phyloP scores from a whole-genome alignment of 352 stramenopile genomes.

The Phytophthora boehmeriae region DNA sequence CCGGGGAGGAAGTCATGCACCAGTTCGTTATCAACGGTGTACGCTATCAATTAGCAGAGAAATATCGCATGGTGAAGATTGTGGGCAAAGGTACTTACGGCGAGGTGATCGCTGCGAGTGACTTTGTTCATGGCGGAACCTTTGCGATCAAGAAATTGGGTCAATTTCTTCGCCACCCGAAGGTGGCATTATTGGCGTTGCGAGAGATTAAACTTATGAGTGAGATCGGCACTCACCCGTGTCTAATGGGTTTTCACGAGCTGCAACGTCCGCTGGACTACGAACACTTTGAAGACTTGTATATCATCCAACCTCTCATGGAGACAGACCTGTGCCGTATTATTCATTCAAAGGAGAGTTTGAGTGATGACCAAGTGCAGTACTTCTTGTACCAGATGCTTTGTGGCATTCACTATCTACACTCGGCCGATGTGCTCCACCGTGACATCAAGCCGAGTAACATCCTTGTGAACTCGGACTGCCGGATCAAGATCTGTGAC shows the following conservation, averaged over 20 bases:
- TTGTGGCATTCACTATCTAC: conserved; percentile 95
- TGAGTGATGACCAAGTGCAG: conserved; percentile 95
- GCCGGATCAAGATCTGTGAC: conserved; percentile 87
- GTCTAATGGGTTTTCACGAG: conserved; percentile 85
- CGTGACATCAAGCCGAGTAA: conserved; percentile 98
- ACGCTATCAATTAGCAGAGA: conserved; percentile 85
- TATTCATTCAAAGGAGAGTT: conserved; percentile 87
- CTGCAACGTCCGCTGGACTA: conserved; percentile 83
- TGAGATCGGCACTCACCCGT: conserved; percentile 73
- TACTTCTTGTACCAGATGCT: conserved; percentile 98
- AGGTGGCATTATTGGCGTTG: conserved; percentile 82
- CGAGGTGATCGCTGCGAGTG: conserved; percentile 88
- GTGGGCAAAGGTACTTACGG: conserved; percentile 91
- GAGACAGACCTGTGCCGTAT: conserved; percentile 95
- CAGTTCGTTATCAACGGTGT: conserved; percentile 90
- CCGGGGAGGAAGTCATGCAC: conserved; percentile 78
- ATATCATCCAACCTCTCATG: conserved; percentile 98
- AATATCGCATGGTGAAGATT: conserved; percentile 91
- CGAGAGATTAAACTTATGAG: conserved; percentile 92
- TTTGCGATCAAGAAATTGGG: conserved; percentile 91
- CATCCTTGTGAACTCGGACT: conserved; percentile 95
- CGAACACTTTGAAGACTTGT: conserved; percentile 96
- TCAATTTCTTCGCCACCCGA: conserved; percentile 84
- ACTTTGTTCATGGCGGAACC: conserved; percentile 84
- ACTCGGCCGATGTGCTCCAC: conserved; percentile 95